Percentiles rank a stretch among this genome's conserved stretches.
Evolutionary conservation across 1,139 yeast species (phyloP).

Genomic region (Protomyces arabidopsidicola): DNA sequence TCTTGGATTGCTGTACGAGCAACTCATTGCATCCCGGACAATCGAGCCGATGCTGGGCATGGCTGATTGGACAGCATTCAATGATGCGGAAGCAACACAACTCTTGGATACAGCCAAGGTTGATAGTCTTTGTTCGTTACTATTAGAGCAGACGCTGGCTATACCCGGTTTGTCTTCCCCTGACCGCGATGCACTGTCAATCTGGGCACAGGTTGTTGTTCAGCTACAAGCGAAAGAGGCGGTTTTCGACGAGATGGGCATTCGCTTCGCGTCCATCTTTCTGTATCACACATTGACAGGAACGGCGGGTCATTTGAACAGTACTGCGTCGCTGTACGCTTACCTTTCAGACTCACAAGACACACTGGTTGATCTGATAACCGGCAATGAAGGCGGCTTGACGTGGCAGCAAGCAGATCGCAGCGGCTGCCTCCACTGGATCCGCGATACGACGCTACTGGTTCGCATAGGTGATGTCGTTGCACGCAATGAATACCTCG

Average conservation of each 20-base stretch:
- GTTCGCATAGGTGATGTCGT: constrained; percentile 52
- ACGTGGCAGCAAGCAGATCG: constrained; percentile 60
- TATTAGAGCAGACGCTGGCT: not conserved
- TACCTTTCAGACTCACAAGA: constrained; percentile 52
- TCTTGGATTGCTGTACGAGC: not conserved
- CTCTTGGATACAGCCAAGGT: constrained; percentile 1
- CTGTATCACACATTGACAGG: not conserved
- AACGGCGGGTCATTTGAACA: not conserved
- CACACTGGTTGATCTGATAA: constrained; percentile 54
- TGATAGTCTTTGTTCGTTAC: not conserved
- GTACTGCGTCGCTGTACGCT: constrained; percentile 73
- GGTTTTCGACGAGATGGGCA: constrained; percentile 12
- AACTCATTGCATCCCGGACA: not conserved
- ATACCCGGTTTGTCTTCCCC: not conserved
- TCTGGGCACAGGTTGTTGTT: constrained; percentile 1
- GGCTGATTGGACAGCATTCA: not conserved
- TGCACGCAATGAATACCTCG: constrained; percentile 16
- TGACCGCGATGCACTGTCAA: not conserved
- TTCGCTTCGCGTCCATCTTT: not conserved
- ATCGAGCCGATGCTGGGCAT: not conserved
- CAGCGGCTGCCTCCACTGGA: constrained; percentile 72
- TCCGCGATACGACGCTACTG: constrained; percentile 49
- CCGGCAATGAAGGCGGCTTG: constrained; percentile 45
- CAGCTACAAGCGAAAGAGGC: not conserved
- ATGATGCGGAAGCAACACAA: not conserved